Evolutionary conservation across 331 rosid genomes (phyloP).

Genomic region (Quercus phellos): DNA sequence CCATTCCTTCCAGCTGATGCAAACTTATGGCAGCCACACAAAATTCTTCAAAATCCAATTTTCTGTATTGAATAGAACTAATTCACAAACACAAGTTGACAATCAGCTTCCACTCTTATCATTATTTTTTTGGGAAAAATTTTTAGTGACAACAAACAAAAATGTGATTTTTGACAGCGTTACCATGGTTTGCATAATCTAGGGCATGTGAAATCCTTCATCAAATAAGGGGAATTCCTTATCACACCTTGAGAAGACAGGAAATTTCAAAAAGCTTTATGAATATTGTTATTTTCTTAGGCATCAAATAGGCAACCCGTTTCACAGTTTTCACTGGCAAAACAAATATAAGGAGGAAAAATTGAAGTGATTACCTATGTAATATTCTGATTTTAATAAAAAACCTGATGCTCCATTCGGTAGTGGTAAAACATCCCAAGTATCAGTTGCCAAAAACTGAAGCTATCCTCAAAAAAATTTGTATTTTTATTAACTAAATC

Average conservation of each 20-base stretch:
- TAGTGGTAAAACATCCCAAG: no score
- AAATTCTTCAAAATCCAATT: conserved; percentile 79
- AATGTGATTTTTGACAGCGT: not conserved
- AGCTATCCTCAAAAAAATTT: no score
- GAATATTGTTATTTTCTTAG: no score
- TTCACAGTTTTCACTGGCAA: no score
- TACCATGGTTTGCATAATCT: conserved; percentile 74
- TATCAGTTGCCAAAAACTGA: no score
- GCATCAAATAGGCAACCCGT: accelerated
- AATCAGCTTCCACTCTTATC: not conserved
- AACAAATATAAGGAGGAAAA: no score
- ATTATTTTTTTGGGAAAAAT: not conserved
- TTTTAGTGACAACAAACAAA: not conserved
- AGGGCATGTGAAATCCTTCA: conserved; percentile 67
- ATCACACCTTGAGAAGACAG: conserved; percentile 44
- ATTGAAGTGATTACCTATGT: no score
- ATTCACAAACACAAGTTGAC: conserved; percentile 34
- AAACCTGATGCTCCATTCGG: no score
- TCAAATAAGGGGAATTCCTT: conserved; percentile 64
- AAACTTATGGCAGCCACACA: conserved; percentile 81
- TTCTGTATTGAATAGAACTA: conserved; percentile 74
- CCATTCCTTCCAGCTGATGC: conserved; percentile 80
- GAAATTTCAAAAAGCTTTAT: no score
- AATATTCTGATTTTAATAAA: no score
- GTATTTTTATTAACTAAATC: no score